A percentile compares a stretch with the other conserved stretches of the same genome.
These are phyloP conservation scores for Alliaria petiolata DNA, from an alignment of 345 rosid species.

Conservation along the genomic window DNA sequence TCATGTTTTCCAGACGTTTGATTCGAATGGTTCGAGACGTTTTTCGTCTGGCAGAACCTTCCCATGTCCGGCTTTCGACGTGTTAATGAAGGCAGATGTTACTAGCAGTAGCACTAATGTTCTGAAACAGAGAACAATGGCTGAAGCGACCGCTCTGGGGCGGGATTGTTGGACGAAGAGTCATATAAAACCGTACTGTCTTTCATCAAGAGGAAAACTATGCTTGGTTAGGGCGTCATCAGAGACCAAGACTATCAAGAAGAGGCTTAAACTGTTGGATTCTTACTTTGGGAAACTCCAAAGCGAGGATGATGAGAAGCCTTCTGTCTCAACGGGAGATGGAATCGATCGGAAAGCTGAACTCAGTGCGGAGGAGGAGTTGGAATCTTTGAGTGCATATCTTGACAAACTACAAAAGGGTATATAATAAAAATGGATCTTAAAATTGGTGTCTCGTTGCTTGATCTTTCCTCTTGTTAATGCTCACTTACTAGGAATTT, in stretches of 20 bases:
- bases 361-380: slow-evolving; percentile 32
- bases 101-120: slow-evolving; percentile 7
- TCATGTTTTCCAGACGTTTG: slow-evolving; percentile 23
- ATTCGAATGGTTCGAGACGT: slow-evolving; percentile 24
- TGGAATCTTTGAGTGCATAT: slow-evolving; percentile 48
- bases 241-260: slow-evolving; percentile 25
- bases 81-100: slow-evolving; percentile 7
- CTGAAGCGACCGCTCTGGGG: neutral
- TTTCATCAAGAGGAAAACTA: slow-evolving; percentile 23
- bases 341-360: slow-evolving; percentile 6
- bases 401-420: slow-evolving; percentile 52
- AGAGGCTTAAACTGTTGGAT: slow-evolving; percentile 52
- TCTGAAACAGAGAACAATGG: slow-evolving; percentile 17
- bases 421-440: slow-evolving; percentile 11
- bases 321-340: neutral
- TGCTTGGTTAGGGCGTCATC: slow-evolving; percentile 27
- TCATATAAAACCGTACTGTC: slow-evolving; percentile 1
- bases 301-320: slow-evolving; percentile 28
- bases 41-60: slow-evolving; percentile 17
- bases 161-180: slow-evolving; percentile 17
- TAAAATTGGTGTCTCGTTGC: neutral
- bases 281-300: slow-evolving; percentile 64
- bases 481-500: neutral
- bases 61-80: slow-evolving; percentile 20
- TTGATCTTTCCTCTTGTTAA: neutral